Percentiles rank a stretch among this genome's conserved stretches.
These are phyloP conservation scores for Sphaerulina vaccinii DNA, from an alignment of 2,329 filamentous ascomycete species.

Conservation along the genomic window DNA sequence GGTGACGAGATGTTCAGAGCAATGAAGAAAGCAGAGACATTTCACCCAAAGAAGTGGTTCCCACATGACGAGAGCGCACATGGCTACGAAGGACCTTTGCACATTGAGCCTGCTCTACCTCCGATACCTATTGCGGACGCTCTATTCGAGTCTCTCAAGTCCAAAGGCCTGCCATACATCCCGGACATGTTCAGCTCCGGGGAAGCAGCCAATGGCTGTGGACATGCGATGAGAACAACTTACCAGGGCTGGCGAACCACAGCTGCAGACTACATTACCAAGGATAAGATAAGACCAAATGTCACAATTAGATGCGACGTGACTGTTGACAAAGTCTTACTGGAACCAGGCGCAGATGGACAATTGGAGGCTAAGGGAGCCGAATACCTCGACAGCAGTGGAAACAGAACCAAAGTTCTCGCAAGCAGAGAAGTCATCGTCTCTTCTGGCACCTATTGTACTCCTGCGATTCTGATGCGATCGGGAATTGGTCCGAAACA, in stretches of 20 bases:
- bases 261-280: conserved; percentile 53
- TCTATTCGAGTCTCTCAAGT: conserved; percentile 30
- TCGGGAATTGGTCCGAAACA: conserved; percentile 54
- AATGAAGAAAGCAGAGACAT: conserved; percentile 33
- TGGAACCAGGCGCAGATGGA: conserved; percentile 54
- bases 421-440: conserved; percentile 28
- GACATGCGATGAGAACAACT: conserved; percentile 55
- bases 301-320: conserved; percentile 44
- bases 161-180: conserved; percentile 28
- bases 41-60: conserved; percentile 31
- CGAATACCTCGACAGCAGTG: conserved; percentile 43
- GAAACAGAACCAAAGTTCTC: conserved; percentile 41
- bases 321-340: conserved; percentile 61
- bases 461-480: conserved; percentile 54
- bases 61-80: conserved; percentile 28
- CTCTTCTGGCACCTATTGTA: conserved; percentile 52
- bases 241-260: conserved; percentile 54
- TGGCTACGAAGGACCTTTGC: conserved; percentile 28
- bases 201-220: conserved; percentile 54
- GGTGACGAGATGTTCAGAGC: conserved; percentile 34
- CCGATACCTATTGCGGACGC: conserved; percentile 39
- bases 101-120: conserved; percentile 45
- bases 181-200: conserved; percentile 40
- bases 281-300: conserved; percentile 43
- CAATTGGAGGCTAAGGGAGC: conserved; percentile 49